Conservation (phyloP, 2,329 filamentous ascomycete genomes). For the Fusarium fracticaudum region DNA sequence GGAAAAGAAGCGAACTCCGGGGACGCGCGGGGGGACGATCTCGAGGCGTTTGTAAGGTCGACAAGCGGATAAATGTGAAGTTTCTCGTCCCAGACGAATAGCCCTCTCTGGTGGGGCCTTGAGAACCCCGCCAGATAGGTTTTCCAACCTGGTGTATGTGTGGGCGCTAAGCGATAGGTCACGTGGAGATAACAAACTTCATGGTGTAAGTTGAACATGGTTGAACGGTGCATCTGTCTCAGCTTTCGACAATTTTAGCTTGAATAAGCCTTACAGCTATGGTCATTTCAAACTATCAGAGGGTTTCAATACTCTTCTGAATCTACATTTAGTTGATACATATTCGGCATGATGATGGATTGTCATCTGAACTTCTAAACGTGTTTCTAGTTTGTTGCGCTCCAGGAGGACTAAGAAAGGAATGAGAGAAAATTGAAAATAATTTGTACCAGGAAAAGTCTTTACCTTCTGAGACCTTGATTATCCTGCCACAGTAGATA, state of each 20-base stretch:
- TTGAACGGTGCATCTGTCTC: background rate
- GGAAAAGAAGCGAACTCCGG: constrained; percentile 17
- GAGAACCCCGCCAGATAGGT: constrained; percentile 48
- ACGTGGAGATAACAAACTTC: constrained; percentile 31
- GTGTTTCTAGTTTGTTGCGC: background rate
- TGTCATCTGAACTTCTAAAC: background rate
- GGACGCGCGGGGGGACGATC: constrained; percentile 34
- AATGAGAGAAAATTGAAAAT: background rate
- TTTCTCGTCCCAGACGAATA: constrained; percentile 49
- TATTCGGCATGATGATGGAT: background rate
- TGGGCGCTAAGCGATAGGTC: constrained; percentile 56
- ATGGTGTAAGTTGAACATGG: background rate
- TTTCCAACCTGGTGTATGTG: constrained; percentile 49
- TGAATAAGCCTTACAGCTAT: background rate
- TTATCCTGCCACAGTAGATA: background rate
- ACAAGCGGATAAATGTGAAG: constrained; percentile 45
- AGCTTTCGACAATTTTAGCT: background rate
- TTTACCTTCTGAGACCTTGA: background rate
- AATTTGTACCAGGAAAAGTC: too few species aligned
- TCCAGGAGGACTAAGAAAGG: background rate
- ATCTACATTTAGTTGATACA: background rate
- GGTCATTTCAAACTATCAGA: background rate
- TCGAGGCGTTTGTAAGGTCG: constrained; percentile 43
- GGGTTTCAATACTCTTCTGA: background rate
- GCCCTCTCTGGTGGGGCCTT: constrained; percentile 51